phyloP scores from a whole-genome alignment of 176 grass and related monocot genomes.

The Elaeis guineensis region DNA sequence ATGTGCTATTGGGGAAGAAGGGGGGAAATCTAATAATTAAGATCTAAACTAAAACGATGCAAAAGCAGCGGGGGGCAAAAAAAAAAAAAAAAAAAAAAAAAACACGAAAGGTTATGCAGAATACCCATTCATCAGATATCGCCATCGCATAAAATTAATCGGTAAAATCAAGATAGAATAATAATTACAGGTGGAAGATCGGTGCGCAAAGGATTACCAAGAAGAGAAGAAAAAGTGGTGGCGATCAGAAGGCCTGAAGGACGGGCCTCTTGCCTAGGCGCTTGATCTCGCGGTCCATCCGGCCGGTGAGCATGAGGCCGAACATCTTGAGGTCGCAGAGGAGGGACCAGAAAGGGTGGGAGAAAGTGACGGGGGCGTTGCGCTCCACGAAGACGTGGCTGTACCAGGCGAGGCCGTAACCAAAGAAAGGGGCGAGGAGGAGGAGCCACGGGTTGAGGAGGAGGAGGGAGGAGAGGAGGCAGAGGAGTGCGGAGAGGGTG shows the following conservation, averaged over 20 bases:
- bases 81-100: no score
- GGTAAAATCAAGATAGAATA: no score
- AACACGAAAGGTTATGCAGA: no score
- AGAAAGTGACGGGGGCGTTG: slow-evolving; percentile 64
- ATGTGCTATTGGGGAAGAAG: no score
- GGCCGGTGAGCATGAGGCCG: slow-evolving; percentile 53
- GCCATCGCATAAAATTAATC: no score
- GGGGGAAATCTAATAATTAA: no score
- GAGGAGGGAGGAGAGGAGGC: slow-evolving; percentile 38
- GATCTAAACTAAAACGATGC: no score
- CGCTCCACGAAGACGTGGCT: slow-evolving; percentile 80
- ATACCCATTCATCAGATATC: no score
- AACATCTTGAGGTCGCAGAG: slow-evolving; percentile 76
- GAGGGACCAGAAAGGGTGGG: slow-evolving; percentile 68
- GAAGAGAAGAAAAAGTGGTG: no score
- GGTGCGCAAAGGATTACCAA: no score
- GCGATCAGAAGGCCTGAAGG: slow-evolving; percentile 8
- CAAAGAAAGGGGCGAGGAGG: slow-evolving; percentile 30
- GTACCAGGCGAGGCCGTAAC: slow-evolving; percentile 82
- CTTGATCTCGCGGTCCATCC: slow-evolving; percentile 59
- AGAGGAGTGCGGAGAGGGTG: slow-evolving; percentile 38
- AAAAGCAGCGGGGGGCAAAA: no score
- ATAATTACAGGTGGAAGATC: no score
- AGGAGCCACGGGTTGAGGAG: slow-evolving; percentile 37
- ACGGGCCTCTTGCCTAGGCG: slow-evolving; percentile 33